These are phyloP conservation scores for Arctostaphylos glauca DNA, from an alignment of 148 eudicot species.

Conservation along the genomic window DNA sequence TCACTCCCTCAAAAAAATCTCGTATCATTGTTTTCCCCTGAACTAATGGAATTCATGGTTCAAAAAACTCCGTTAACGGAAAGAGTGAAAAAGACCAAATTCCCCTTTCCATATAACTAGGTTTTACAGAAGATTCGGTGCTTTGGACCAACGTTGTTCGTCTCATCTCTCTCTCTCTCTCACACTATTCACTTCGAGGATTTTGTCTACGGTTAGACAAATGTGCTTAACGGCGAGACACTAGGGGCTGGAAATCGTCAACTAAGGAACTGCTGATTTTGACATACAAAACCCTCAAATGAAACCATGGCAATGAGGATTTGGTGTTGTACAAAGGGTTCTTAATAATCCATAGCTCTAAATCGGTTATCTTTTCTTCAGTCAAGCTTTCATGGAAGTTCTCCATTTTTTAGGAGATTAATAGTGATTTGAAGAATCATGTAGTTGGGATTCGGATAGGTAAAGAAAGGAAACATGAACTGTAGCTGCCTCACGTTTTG, in stretches of 20 bases:
- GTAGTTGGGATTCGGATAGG: not conserved
- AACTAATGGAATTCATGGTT: no score
- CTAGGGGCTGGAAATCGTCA: conserved; percentile 51
- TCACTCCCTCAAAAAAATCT: no score
- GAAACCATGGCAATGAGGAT: conserved; percentile 50
- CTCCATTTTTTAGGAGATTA: conserved; percentile 35
- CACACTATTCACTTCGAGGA: conserved; percentile 53
- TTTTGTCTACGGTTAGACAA: conserved; percentile 46
- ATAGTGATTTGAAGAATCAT: conserved; percentile 2
- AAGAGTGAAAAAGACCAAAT: no score
- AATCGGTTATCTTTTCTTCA: conserved; percentile 29
- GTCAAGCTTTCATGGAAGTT: conserved; percentile 31
- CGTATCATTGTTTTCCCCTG: no score
- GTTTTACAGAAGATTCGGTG: no score
- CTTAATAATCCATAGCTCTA: conserved; percentile 42
- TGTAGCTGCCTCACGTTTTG: no score
- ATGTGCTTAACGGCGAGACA: conserved; percentile 46
- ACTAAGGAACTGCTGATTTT: conserved; percentile 56
- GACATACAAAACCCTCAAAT: conserved; percentile 65
- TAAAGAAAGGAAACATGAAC: not conserved
- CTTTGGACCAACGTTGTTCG: no score
- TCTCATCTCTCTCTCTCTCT: not conserved
- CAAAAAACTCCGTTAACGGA: no score
- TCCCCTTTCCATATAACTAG: no score
- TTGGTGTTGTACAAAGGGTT: conserved; percentile 34